A percentile compares a stretch with the other conserved stretches of the same genome.
Conservation (phyloP, 2,329 filamentous ascomycete genomes). For the Pseudogymnoascus pannorum region DNA sequence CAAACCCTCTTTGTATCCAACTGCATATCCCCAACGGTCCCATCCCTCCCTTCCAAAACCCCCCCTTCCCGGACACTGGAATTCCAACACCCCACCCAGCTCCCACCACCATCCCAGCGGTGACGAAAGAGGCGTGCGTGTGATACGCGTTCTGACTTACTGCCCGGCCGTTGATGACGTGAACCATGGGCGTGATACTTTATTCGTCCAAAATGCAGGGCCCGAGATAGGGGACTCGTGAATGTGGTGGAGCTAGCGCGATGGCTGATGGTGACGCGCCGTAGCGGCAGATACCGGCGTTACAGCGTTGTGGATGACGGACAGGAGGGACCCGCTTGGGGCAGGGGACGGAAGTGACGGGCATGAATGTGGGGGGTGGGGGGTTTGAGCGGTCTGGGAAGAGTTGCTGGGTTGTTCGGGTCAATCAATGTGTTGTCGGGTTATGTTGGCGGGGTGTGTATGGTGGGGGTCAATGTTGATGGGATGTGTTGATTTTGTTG, state of each 20-base stretch:
- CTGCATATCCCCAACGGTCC: not conserved
- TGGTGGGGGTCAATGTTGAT: not conserved
- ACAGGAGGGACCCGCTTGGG: not conserved
- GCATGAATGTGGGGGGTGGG: not conserved
- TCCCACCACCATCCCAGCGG: not conserved
- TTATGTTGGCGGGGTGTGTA: not conserved
- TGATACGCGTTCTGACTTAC: not conserved
- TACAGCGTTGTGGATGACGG: slow-evolving; percentile 3
- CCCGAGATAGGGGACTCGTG: not conserved
- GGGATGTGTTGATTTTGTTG: not conserved
- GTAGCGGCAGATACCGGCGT: not conserved
- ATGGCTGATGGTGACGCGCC: not conserved
- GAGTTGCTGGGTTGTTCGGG: not conserved
- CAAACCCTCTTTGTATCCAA: not conserved
- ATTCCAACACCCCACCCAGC: not conserved
- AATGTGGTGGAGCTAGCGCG: not conserved
- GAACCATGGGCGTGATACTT: not conserved
- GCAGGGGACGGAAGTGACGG: not conserved
- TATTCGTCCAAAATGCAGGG: not conserved
- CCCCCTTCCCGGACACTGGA: not conserved
- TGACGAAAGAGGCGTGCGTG: not conserved
- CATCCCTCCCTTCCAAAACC: not conserved
- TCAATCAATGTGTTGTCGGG: slow-evolving; percentile 2
- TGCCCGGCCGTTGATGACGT: not conserved
- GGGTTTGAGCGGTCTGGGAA: not conserved